Evolutionary conservation across 78 protist species (phyloP).

Genomic region (Diacronema lutheri): DNA sequence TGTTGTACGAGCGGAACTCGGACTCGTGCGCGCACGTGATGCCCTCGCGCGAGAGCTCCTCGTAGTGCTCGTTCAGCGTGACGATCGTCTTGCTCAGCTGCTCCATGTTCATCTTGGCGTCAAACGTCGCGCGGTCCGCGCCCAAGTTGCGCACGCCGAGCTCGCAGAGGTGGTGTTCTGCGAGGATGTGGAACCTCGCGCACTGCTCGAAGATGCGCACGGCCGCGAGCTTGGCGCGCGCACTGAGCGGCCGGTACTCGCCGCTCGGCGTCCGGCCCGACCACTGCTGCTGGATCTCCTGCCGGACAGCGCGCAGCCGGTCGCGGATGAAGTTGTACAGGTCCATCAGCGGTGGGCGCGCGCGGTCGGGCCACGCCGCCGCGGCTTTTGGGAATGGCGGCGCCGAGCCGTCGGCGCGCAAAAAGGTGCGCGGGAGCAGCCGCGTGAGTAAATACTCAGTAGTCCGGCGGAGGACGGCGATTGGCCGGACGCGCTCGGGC

Average conservation of each 20-base stretch:
- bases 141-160: background rate
- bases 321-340: background rate
- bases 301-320: constrained; percentile 14
- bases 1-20: background rate
- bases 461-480: background rate
- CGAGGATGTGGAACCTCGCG: constrained; percentile 15
- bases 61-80: background rate
- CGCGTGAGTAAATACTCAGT: background rate
- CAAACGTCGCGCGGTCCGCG: background rate
- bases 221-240: background rate
- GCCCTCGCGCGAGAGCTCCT: background rate
- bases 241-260: background rate
- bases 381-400: background rate
- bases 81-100: background rate
- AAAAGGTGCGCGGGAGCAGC: background rate
- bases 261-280: background rate
- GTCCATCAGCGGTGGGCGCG: background rate
- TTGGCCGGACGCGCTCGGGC: background rate
- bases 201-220: background rate
- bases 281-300: background rate
- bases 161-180: constrained; percentile 9
- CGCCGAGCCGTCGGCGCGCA: background rate
- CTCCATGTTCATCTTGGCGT: constrained; percentile 11
- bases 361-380: background rate
- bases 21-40: background rate